A percentile compares a stretch with the other conserved stretches of the same genome.
These are phyloP conservation scores for Dispira parvispora DNA, from an alignment of 192 early-diverging fungal species.

Conservation along the genomic window DNA sequence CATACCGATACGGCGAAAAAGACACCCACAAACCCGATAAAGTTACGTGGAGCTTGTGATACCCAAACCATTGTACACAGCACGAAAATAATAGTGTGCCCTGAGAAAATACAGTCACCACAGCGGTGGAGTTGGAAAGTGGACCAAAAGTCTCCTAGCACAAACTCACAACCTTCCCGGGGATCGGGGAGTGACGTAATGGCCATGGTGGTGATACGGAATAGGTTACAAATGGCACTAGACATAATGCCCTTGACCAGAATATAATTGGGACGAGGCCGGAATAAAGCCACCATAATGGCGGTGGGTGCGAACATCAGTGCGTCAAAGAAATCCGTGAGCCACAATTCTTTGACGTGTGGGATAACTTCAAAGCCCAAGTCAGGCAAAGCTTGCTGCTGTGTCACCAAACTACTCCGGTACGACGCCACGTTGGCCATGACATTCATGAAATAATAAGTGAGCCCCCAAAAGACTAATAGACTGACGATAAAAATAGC, in stretches of 20 bases:
- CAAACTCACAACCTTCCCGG: constrained; percentile 35
- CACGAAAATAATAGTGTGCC: constrained; percentile 45
- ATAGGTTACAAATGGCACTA: constrained; percentile 34
- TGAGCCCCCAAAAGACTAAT: constrained; percentile 18
- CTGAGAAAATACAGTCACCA: constrained; percentile 48
- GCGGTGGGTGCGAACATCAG: constrained; percentile 34
- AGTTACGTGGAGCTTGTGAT: constrained; percentile 28
- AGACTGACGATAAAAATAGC: constrained; percentile 17
- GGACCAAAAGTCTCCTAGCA: constrained; percentile 34
- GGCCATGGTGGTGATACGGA: constrained; percentile 43
- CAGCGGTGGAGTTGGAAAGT: constrained; percentile 39
- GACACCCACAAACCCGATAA: constrained; percentile 18
- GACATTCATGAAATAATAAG: constrained; percentile 41
- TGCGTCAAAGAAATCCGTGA: constrained; percentile 43
- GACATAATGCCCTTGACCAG: constrained; percentile 31
- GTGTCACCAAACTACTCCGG: constrained; percentile 27
- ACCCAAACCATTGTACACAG: constrained; percentile 40
- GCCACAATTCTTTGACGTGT: constrained; percentile 29
- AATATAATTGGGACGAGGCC: constrained; percentile 35
- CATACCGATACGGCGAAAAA: constrained; percentile 28
- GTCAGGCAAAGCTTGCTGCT: constrained; percentile 25
- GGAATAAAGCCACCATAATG: constrained; percentile 25
- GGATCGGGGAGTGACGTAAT: constrained; percentile 49
- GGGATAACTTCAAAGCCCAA: constrained; percentile 41
- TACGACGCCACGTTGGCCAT: constrained; percentile 46